Percentiles rank a stretch among this genome's conserved stretches.
Evolutionary conservation across 129 eudicot species (phyloP).

Genomic region (Flaveria brownii): DNA sequence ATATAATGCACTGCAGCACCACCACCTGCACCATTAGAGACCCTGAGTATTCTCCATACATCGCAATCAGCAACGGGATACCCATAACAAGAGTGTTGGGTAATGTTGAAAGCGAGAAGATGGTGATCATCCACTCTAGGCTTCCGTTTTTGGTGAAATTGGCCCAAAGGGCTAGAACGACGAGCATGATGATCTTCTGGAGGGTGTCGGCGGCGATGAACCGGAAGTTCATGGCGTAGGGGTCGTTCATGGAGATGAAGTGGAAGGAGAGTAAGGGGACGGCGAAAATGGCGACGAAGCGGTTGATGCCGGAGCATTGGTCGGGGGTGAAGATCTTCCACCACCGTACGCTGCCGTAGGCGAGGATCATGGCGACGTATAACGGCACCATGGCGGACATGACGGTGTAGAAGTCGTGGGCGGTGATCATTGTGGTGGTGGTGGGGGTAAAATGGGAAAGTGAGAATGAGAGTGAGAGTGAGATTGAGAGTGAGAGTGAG

Average conservation of each 20-base stretch:
- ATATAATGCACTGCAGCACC: slow-evolving; percentile 81
- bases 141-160: slow-evolving; percentile 66
- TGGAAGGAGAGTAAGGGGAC: slow-evolving; percentile 85
- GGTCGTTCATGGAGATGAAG: slow-evolving; percentile 72
- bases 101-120: slow-evolving; percentile 67
- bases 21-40: slow-evolving; percentile 84
- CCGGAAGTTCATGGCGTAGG: slow-evolving; percentile 71
- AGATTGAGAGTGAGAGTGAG: slow-evolving; percentile 25
- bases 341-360: slow-evolving; percentile 95
- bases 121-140: slow-evolving; percentile 81
- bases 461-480: slow-evolving; percentile 25
- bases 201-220: slow-evolving; percentile 89
- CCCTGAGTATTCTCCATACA: slow-evolving; percentile 76
- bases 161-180: slow-evolving; percentile 56
- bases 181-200: slow-evolving; percentile 70
- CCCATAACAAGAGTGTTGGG: slow-evolving; percentile 94
- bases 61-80: slow-evolving; percentile 75
- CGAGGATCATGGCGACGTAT: slow-evolving; percentile 92
- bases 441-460: not conserved
- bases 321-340: slow-evolving; percentile 93
- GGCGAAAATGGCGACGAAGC: slow-evolving; percentile 87
- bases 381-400: slow-evolving; percentile 80
- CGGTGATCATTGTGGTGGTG: slow-evolving; percentile 54
- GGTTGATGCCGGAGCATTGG: slow-evolving; percentile 95
- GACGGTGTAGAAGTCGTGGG: slow-evolving; percentile 89